These are phyloP conservation scores for Astragalus glycyphyllos DNA, from an alignment of 306 rosid species.

Conservation along the genomic window DNA sequence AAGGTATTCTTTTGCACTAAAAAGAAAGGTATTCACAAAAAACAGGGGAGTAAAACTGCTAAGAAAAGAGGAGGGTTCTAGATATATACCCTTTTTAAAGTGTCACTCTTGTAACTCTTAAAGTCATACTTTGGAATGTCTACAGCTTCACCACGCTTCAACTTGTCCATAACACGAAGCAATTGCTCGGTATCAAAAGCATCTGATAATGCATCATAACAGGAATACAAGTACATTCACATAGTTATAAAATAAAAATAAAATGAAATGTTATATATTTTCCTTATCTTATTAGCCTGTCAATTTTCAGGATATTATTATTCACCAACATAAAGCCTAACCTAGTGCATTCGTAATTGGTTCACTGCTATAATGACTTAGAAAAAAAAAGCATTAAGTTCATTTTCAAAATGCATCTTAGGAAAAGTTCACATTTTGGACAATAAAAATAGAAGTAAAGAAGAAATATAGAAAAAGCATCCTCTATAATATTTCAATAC, in stretches of 20 bases:
- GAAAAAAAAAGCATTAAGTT: too few relatives aligned
- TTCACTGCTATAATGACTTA: too few relatives aligned
- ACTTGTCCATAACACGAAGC: conserved; percentile 77
- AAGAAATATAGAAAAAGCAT: background rate
- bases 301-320: conserved; percentile 22
- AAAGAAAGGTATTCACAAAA: background rate
- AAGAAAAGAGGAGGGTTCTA: conserved; percentile 19
- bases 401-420: background rate
- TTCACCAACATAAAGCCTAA: background rate
- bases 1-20: conserved; percentile 27
- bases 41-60: conserved; percentile 6
- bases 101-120: conserved; percentile 83
- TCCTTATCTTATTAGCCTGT: conserved; percentile 24
- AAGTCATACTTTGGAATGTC: conserved; percentile 92
- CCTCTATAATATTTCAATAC: background rate
- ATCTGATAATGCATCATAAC: conserved; percentile 59
- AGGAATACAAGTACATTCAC: conserved; percentile 30
- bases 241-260: conserved; percentile 21
- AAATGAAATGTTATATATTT: conserved; percentile 13
- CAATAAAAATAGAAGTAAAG: background rate
- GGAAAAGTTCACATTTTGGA: background rate
- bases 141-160: conserved; percentile 89
- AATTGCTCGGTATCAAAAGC: conserved; percentile 90
- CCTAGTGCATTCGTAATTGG: too few relatives aligned
- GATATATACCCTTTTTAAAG: conserved; percentile 82